Conservation (phyloP, 2,329 filamentous ascomycete genomes). For the Talaromyces sp. region DNA sequence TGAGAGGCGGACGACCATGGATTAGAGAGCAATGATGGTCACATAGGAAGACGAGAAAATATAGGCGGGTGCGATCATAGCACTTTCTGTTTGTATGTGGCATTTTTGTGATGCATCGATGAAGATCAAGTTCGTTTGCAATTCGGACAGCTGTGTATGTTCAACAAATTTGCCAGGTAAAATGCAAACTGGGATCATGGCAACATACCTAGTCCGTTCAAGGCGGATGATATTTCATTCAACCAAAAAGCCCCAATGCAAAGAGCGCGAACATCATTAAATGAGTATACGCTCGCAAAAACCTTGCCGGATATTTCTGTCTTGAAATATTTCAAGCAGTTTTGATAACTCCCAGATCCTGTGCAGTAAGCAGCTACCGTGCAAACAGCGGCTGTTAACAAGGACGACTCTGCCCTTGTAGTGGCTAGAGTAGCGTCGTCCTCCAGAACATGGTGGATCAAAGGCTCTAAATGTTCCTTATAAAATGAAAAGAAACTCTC, state of each 20-base stretch:
- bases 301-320: conserved; percentile 11
- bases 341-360: conserved; percentile 7
- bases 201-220: conserved; percentile 16
- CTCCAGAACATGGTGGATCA: conserved; percentile 12
- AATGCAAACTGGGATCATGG: too few species aligned
- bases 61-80: conserved; percentile 32
- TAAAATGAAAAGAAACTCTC: background rate
- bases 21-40: conserved; percentile 35
- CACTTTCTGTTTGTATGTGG: conserved; percentile 23
- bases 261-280: conserved; percentile 27
- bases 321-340: conserved; percentile 9
- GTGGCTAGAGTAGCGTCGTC: conserved; percentile 18
- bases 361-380: conserved; percentile 22
- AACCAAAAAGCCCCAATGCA: conserved; percentile 37
- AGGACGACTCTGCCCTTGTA: conserved; percentile 23
- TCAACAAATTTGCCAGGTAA: too few species aligned
- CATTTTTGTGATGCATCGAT: conserved; percentile 28
- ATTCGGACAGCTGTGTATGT: conserved; percentile 30
- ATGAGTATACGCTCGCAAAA: conserved; percentile 13
- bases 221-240: conserved; percentile 16
- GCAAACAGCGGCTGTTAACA: conserved; percentile 29
- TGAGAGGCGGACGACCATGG: conserved; percentile 33
- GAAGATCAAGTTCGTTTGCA: conserved; percentile 31
- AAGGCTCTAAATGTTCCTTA: background rate
- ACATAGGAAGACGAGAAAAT: conserved; percentile 35